Percentiles rank a stretch among this genome's conserved stretches.
These are phyloP conservation scores for Sarcocystis neurona DNA, from an alignment of 169 alveolate species.

Conservation along the genomic window DNA sequence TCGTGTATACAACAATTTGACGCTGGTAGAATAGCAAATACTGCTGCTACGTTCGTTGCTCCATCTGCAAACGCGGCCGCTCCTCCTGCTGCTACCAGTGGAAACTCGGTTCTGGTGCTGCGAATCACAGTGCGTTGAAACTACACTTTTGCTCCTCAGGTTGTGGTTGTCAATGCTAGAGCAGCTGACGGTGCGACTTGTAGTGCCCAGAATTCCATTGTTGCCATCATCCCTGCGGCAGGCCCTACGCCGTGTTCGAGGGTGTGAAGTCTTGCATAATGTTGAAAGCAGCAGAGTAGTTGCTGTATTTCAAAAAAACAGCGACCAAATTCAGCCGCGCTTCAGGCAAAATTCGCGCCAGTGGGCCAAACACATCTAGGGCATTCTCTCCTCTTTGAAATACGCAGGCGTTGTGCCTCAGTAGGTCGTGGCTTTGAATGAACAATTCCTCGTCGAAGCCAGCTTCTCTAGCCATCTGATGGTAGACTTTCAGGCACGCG, in stretches of 20 bases:
- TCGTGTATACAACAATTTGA: no score
- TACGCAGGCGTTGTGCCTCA: slow-evolving; percentile 31
- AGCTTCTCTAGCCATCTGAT: not conserved
- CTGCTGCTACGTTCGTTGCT: no score
- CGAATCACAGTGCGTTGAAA: no score
- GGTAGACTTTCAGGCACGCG: slow-evolving; percentile 7
- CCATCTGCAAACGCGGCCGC: no score
- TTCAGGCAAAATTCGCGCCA: not conserved
- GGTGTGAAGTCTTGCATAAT: slow-evolving; percentile 28
- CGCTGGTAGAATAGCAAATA: no score
- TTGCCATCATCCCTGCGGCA: not conserved
- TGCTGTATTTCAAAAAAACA: not conserved
- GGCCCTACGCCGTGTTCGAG: not conserved
- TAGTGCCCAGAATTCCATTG: no score
- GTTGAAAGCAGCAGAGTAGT: not conserved
- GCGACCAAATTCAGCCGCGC: slow-evolving; percentile 10
- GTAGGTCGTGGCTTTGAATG: slow-evolving; percentile 30
- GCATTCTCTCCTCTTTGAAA: not conserved
- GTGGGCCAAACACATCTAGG: slow-evolving; percentile 19
- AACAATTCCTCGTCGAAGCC: not conserved
- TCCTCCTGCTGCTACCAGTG: no score
- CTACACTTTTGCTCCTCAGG: no score
- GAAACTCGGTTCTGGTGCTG: no score
- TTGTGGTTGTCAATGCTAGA: no score
- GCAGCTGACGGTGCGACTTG: no score